phyloP scores from a whole-genome alignment of 2,329 filamentous ascomycete species.

The Pseudogymnoascus sp. region DNA sequence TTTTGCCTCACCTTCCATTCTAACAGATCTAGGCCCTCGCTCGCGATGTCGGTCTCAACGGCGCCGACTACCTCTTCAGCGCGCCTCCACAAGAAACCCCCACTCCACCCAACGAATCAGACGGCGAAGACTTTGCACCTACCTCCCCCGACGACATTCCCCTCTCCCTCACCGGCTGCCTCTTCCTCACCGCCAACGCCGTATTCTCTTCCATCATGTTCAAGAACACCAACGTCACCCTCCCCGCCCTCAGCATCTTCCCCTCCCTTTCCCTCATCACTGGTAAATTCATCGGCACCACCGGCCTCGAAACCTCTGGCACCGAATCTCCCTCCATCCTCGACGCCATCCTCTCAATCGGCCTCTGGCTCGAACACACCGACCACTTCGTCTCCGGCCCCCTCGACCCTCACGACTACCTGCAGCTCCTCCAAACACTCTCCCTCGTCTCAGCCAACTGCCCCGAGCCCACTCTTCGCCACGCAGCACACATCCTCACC shows the following conservation, averaged over 20 bases:
- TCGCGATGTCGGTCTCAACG: conserved; percentile 47
- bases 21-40: conserved; percentile 32
- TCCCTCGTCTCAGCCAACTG: conserved; percentile 31
- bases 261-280: conserved; percentile 51
- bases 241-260: conserved; percentile 49
- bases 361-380: conserved; percentile 49
- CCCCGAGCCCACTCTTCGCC: conserved; percentile 31
- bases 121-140: conserved; percentile 28
- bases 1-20: conserved; percentile 11
- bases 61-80: conserved; percentile 35
- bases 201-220: conserved; percentile 56
- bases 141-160: conserved; percentile 43
- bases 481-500: conserved; percentile 30
- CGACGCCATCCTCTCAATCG: conserved; percentile 52
- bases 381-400: conserved; percentile 34
- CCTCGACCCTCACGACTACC: conserved; percentile 37
- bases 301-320: conserved; percentile 39
- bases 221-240: conserved; percentile 41
- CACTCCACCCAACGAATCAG: conserved; percentile 34
- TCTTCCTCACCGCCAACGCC: conserved; percentile 54
- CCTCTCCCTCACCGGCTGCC: conserved; percentile 49
- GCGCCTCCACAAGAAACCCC: conserved; percentile 34
- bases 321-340: conserved; percentile 44
- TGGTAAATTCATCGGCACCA: conserved; percentile 43
- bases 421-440: conserved; percentile 49